phyloP scores from a whole-genome alignment of 306 rosid species.

The Cucurbita moschata region DNA sequence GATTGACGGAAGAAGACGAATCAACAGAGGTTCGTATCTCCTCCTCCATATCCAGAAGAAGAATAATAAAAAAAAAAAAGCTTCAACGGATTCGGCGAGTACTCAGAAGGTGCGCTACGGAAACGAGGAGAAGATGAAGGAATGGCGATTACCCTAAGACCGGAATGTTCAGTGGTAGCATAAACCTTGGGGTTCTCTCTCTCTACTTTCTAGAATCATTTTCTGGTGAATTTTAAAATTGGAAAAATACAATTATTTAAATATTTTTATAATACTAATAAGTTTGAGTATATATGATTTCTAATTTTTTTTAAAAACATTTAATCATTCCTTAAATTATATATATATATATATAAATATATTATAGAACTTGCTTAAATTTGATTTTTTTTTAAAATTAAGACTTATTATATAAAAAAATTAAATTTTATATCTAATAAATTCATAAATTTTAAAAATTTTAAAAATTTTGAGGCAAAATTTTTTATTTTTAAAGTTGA shows the following conservation, averaged over 20 bases:
- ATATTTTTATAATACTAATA: no score
- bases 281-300: no score
- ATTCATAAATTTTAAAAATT: no score
- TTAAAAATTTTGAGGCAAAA: no score
- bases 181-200: neutral
- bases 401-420: no score
- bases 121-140: neutral
- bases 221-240: neutral
- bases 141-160: neutral
- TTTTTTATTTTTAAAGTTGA: no score
- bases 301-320: no score
- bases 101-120: neutral
- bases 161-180: neutral
- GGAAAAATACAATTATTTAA: neutral
- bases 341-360: no score
- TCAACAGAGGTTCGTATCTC: slow-evolving; percentile 27
- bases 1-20: slow-evolving; percentile 32
- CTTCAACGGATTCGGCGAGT: neutral
- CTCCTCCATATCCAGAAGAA: slow-evolving; percentile 35
- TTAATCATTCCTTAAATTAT: no score
- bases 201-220: neutral
- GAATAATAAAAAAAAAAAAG: neutral
- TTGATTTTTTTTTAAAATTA: no score
- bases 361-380: no score
- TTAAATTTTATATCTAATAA: no score